A percentile compares a stretch with the other conserved stretches of the same genome.
phyloP scores from a whole-genome alignment of 345 rosid genomes.

The Eucalyptus erythrocorys region DNA sequence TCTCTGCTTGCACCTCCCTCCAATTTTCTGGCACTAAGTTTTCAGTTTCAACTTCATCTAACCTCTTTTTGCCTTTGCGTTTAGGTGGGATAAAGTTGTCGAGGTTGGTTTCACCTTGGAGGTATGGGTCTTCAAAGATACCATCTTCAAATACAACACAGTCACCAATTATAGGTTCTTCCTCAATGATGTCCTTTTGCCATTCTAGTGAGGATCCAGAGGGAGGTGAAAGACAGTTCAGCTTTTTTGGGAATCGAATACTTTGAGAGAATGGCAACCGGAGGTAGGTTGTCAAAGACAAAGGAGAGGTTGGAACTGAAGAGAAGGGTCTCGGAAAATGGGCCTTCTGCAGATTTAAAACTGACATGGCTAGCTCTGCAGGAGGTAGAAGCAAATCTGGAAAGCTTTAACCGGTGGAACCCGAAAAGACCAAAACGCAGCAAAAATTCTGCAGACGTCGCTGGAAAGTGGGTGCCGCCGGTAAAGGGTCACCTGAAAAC shows the following conservation, averaged over 20 bases:
- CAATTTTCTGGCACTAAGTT: conserved; percentile 84
- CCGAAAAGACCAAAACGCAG: no score
- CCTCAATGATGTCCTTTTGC: conserved; percentile 5
- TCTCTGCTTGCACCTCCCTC: conserved; percentile 72
- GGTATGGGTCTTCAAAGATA: conserved; percentile 67
- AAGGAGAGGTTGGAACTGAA: not conserved
- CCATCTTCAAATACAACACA: conserved; percentile 91
- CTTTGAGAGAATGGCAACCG: not conserved
- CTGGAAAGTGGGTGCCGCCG: no score
- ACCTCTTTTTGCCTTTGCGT: conserved; percentile 4
- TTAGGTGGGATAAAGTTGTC: not conserved
- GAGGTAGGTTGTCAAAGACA: not conserved
- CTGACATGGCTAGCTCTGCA: conserved; percentile 12
- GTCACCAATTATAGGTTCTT: conserved; percentile 63
- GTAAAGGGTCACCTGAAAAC: no score
- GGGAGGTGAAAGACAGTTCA: conserved; percentile 26
- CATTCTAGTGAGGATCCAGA: conserved; percentile 21
- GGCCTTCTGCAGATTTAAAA: conserved; percentile 5
- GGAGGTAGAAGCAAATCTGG: no score
- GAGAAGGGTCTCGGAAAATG: not conserved
- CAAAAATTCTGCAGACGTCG: no score
- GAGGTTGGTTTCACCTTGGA: conserved; percentile 4
- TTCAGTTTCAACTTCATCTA: conserved; percentile 25
- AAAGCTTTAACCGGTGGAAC: no score
- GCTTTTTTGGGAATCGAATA: conserved; percentile 4